Percentiles rank a stretch among this genome's conserved stretches.
These are phyloP conservation scores for Candida mesenterica DNA, from an alignment of 1,139 yeast species.

Conservation along the genomic window DNA sequence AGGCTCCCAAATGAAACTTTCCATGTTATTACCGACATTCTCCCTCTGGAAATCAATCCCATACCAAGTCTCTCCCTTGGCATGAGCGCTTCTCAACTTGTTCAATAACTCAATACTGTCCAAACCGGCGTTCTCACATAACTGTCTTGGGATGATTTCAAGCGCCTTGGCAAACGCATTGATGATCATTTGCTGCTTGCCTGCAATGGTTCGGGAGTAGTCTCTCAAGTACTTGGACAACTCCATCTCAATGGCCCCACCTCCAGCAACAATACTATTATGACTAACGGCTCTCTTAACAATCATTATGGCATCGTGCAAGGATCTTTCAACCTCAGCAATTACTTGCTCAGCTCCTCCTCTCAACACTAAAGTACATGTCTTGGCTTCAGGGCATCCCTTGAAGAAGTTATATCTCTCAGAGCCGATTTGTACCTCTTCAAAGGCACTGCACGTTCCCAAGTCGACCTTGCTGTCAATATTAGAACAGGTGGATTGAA, in stretches of 20 bases:
- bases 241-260: conserved; percentile 99
- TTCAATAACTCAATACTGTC: conserved; percentile 93
- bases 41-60: conserved; percentile 93
- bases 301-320: conserved; percentile 98
- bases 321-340: conserved; percentile 95
- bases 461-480: conserved; percentile 56
- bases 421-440: conserved; percentile 93
- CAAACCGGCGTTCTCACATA: conserved; percentile 97
- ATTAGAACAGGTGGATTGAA: conserved; percentile 88
- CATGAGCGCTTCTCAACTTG: conserved; percentile 88
- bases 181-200: conserved; percentile 90
- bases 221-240: conserved; percentile 85
- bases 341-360: conserved; percentile 99
- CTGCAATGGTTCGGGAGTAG: conserved; percentile 82
- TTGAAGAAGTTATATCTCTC: conserved; percentile 90
- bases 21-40: conserved; percentile 79
- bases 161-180: conserved; percentile 92
- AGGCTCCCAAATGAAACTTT: conserved; percentile 95
- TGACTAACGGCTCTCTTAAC: conserved; percentile 93
- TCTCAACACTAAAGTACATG: conserved; percentile 88
- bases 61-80: conserved; percentile 86
- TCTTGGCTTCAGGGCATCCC: conserved; percentile 90
- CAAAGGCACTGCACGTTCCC: conserved; percentile 84
- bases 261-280: conserved; percentile 90
- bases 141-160: conserved; percentile 94